Base-by-base conservation (phyloP, 2,329 filamentous ascomycete genomes). In the Anisogramma anomala region DNA sequence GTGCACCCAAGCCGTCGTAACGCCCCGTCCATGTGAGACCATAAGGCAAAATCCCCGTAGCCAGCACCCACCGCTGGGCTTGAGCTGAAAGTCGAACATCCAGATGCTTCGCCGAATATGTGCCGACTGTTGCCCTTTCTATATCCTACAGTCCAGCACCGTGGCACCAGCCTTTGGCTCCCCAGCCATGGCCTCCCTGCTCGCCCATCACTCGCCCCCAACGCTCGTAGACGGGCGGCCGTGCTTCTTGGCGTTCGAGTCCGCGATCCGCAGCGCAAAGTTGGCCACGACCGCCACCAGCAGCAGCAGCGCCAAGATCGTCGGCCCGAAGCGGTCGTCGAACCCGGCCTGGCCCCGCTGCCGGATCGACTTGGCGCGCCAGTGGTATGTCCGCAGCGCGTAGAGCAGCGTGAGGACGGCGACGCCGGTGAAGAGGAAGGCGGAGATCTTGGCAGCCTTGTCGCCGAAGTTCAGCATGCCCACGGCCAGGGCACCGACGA, bases 391-490 rank as follows among this genome's bases (percentile, higher is more conserved):
- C 47, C 86, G 74, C 9, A 98, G 69, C 5, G 91, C 91, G 61
- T 98, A 98, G 31, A 94, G 67, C 87, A 98, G 95, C 33, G 88
- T 85, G 39, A 83, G 76, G 78, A 98, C 89, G 10, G 89, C 86
- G 41, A 98, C 89, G 52, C 87, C 69, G 1, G 91, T 96, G 68
- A 98, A 98, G 39, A 95, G 71, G 39, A 85, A 88, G 42, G 91
- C 87, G 47, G 82, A 89, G 63, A 96, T 94, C 60, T 91, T 91
- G 54, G 89, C 89, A 42, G 94, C 79, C 50, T 79, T 80, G 65
- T 98, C 91, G 59, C 91, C 91, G 55, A 98, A 98, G 71, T 98
- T 98, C 56, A 98, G 79, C 59, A 98, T 87, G 53, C 91, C 91
- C 53, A 98, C 85, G 52, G 91, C 89, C 37, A 98, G 79, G 49